Evolutionary conservation across 2,329 filamentous ascomycete species (phyloP), one percentile per base, ranked within the genome.

Genomic region (Ampelomyces quisqualis): DNA sequence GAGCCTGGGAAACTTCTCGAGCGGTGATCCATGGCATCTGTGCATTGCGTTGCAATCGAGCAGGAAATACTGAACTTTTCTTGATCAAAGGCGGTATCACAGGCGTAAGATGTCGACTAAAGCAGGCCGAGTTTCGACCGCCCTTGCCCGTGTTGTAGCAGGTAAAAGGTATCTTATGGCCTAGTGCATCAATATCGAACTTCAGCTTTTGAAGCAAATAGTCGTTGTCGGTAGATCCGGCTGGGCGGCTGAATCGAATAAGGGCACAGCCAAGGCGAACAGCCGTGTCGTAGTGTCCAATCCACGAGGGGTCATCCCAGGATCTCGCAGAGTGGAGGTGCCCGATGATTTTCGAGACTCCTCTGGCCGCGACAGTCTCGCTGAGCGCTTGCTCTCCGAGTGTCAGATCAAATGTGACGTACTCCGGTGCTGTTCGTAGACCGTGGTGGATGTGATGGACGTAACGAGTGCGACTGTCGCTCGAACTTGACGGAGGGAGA

Each of bases 31-130:
- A 35, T 70, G 72, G 21, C 73, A 76, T 23, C 67, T 71, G 76
- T 3, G 51, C 47, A 17, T 61, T 52, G 18, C 35, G 47, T 46
- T 45, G 45, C 34, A 42, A 70, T 33, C 70, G 66, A 32, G 75
- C 63, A 9, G 67, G 53, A 15, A 73, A 56, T 9, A 56, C 38
- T 14, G 49, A 19, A n/a, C 48, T 48, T 3, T 58, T 53, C 34
- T 49, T 65, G 42, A 79, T 69, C 20, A 67, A 65, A 26, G 73
- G 69, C 14, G 80, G 75, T 6, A 76, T 70, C 3, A 86, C 82
- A 4, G 78, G 78, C 0, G 82, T 84, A 8, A 88, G 65, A 1
- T 82, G 74, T 17, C 75, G 75, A 51, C 88, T 88, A 64, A 85
- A 82, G 47, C 78, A 84, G 18, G 79, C 77, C 0, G 85, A 88